Evolutionary conservation across 768 basidiomycete species (phyloP).

Genomic region (Boletus coccyginus): DNA sequence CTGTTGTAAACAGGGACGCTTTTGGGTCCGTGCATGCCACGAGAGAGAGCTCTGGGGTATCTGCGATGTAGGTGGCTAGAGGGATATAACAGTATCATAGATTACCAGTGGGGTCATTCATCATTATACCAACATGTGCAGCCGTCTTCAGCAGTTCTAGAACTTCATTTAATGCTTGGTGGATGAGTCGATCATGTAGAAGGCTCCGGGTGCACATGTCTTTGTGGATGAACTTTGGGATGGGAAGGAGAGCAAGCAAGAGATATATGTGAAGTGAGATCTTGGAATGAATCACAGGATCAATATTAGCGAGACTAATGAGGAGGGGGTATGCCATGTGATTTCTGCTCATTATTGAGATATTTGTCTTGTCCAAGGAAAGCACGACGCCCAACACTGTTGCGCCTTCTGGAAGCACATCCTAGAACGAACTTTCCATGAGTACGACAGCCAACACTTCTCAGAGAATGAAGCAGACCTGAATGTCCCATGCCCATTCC

Average conservation of each 20-base stretch:
- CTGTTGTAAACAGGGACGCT: neutral
- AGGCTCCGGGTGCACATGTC: no score
- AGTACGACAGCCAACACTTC: neutral
- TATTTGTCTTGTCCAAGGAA: conserved; percentile 9
- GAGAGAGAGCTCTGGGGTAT: neutral
- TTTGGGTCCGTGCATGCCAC: neutral
- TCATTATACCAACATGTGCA: neutral
- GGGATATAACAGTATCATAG: neutral
- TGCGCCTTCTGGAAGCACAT: conserved; percentile 5
- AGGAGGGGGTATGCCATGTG: no score
- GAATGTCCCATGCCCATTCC: conserved; percentile 25
- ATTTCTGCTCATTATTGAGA: neutral
- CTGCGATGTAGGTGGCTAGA: neutral
- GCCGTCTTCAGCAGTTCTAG: no score
- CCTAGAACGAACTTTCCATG: neutral
- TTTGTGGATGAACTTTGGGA: no score
- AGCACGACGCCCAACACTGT: conserved; percentile 1
- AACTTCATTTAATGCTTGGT: no score
- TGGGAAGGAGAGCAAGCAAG: no score
- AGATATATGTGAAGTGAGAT: no score
- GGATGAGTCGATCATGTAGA: no score
- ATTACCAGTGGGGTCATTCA: neutral
- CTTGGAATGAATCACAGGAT: no score
- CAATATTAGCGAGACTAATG: no score
- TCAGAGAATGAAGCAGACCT: conserved; percentile 11